phyloP scores from a whole-genome alignment of 441 rosid species.

The Raphanus hybrid region DNA sequence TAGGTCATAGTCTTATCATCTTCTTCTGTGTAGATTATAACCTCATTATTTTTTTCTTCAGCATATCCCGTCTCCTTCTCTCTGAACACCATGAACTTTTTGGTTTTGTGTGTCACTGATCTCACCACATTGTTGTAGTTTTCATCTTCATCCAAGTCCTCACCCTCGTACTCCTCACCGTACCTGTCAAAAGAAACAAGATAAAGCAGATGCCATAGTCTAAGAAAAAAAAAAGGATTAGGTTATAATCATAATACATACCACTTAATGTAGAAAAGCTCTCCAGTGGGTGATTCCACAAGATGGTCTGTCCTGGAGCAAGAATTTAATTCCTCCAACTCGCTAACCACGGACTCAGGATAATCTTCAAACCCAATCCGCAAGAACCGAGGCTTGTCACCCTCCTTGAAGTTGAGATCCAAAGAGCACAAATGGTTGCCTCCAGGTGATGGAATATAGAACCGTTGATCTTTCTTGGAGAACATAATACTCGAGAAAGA shows the following conservation, averaged over 20 bases:
- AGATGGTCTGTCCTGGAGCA: conserved; percentile 20
- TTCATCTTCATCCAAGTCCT: neutral
- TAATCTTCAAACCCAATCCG: neutral
- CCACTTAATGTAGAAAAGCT: conserved; percentile 23
- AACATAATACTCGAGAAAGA: conserved; percentile 21
- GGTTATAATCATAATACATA: neutral
- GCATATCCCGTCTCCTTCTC: neutral
- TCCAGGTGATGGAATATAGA: conserved; percentile 9
- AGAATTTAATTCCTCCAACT: neutral
- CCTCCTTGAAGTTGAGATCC: neutral
- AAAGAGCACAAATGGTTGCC: neutral
- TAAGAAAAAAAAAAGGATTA: neutral
- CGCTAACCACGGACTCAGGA: neutral
- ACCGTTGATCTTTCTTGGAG: conserved; percentile 24
- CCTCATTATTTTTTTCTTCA: neutral
- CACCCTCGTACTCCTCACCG: neutral
- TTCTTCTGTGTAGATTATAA: neutral
- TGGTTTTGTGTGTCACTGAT: neutral
- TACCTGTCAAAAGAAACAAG: conserved; percentile 1
- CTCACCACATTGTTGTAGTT: neutral
- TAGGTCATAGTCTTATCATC: conserved; percentile 7
- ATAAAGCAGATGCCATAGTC: too few species aligned
- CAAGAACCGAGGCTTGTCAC: neutral
- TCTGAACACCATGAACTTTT: conserved; percentile 24
- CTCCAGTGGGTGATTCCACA: conserved; percentile 25